Evolutionary conservation across 2,329 filamentous ascomycete species (phyloP).

Genomic region (Didymella segeticola): DNA sequence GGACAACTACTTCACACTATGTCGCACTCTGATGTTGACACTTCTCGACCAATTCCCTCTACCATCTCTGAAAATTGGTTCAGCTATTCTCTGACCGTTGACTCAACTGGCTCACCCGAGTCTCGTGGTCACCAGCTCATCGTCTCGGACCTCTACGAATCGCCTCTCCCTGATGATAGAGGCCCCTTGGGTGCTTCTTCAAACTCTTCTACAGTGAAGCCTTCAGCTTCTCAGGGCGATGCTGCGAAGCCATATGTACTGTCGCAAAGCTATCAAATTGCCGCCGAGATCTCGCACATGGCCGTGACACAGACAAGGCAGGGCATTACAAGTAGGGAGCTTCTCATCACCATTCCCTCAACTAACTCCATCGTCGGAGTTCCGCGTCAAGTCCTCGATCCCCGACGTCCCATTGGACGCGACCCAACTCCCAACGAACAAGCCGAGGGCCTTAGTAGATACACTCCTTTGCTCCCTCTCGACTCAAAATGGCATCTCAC

Average conservation of each 20-base stretch:
- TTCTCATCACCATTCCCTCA: constrained; percentile 79
- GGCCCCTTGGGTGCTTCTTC: constrained; percentile 73
- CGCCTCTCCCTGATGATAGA: constrained; percentile 80
- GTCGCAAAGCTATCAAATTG: constrained; percentile 81
- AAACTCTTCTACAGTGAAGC: constrained; percentile 80
- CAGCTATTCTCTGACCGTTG: constrained; percentile 74
- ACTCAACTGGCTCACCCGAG: constrained; percentile 57
- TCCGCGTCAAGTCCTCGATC: constrained; percentile 79
- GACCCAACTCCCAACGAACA: constrained; percentile 80
- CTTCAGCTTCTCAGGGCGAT: constrained; percentile 63
- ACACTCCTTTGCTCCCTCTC: constrained; percentile 79
- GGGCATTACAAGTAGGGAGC: constrained; percentile 83
- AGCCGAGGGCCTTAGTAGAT: constrained; percentile 82
- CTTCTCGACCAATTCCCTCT: constrained; percentile 74
- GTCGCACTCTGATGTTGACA: constrained; percentile 76
- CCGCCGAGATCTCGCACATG: constrained; percentile 78
- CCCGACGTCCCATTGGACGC: constrained; percentile 82
- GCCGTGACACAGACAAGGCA: constrained; percentile 88
- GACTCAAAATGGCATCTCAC: constrained; percentile 82
- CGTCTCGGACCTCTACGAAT: constrained; percentile 90
- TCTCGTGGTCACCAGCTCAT: constrained; percentile 87
- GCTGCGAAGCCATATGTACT: constrained; percentile 74
- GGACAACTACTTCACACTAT: constrained; percentile 78
- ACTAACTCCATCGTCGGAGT: constrained; percentile 79
- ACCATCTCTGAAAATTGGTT: constrained; percentile 95